phyloP scores from a whole-genome alignment of 805 yeast species.

The Nakazawaea laoshanensis region DNA sequence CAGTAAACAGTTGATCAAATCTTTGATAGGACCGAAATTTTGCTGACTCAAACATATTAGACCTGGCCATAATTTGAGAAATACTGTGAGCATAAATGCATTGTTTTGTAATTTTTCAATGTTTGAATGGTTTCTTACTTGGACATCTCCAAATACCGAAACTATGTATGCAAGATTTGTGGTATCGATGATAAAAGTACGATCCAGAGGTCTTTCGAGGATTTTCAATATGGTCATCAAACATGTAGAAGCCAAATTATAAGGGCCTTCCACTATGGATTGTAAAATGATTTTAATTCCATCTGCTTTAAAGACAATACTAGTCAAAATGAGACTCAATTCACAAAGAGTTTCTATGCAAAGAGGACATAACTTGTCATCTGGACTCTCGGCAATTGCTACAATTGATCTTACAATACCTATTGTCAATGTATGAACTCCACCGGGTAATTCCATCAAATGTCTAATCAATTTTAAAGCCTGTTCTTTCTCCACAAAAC shows the following conservation, averaged over 20 bases:
- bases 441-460: conserved; percentile 47
- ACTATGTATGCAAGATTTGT: conserved; percentile 54
- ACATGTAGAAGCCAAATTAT: conserved; percentile 31
- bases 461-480: conserved; percentile 65
- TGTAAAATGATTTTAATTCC: conserved; percentile 36
- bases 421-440: conserved; percentile 41
- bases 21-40: conserved; percentile 44
- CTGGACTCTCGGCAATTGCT: conserved; percentile 47
- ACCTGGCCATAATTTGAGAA: conserved; percentile 74
- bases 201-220: conserved; percentile 47
- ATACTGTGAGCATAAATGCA: conserved; percentile 47
- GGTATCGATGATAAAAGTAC: conserved; percentile 49
- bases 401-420: conserved; percentile 65
- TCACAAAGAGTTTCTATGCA: conserved; percentile 50
- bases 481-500: conserved; percentile 62
- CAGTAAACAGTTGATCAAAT: conserved; percentile 54
- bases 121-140: conserved; percentile 35
- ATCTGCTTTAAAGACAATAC: conserved; percentile 31
- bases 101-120: conserved; percentile 50
- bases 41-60: conserved; percentile 53
- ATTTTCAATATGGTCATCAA: conserved; percentile 25
- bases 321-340: conserved; percentile 34
- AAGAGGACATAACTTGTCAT: conserved; percentile 39
- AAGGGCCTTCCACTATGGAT: conserved; percentile 47
- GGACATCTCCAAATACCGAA: conserved; percentile 64